Evolutionary conservation across 208 protist genomes (phyloP), one percentile per base, ranked within the genome.

Genomic region (Crithidia fasciculata): DNA sequence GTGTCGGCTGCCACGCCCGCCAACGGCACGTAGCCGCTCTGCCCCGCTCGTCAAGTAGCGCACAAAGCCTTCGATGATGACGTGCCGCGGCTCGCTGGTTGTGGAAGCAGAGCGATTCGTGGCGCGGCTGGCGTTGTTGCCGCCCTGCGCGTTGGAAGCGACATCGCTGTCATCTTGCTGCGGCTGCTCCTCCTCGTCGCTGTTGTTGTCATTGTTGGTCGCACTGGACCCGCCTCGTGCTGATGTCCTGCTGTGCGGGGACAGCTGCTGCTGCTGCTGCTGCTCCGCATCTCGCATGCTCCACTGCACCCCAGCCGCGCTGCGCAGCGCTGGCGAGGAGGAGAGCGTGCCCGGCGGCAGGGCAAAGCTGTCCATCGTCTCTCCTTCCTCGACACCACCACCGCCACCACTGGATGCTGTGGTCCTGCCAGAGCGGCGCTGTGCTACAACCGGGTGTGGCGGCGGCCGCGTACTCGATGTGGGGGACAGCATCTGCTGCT

Each of bases 31-130:
- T 37, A 66, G 62, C 7, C 75, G 75, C 28, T 76, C 76, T 4
- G 57, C 36, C 10, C 67, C 70, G 6, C 70, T 28, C 0, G 70
- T 74, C 39, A 76, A 50, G 52, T 76, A 74, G 8, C 69, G 69
- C 59, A 75, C 70, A 18, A 82, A 73, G 18, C 69, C 72, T 13
- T 74, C 71, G 40, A 74, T 76, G 41, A 76, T 75, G 65, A 61
- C 70, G 65, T 82, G 76, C n/a, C 70, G 69, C 19, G 53, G 45
- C 47, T 80, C 64, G 28, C 68, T 58, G 19, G 54, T 43, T 3
- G 49, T 62, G 39, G 62, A 41, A 40, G 37, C 53, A 0, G 67
- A 58, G 0, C 70, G 50, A n/a, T 28, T 72, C 7, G 64, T 62
- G 18, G 47, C 13, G 7, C 66, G 74, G 10, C 54, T 47, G 6